Percentiles rank a stretch among this genome's conserved stretches.
Conservation (phyloP, 371 early-diverging fungal species). For the Apophysomyces sp. region DNA sequence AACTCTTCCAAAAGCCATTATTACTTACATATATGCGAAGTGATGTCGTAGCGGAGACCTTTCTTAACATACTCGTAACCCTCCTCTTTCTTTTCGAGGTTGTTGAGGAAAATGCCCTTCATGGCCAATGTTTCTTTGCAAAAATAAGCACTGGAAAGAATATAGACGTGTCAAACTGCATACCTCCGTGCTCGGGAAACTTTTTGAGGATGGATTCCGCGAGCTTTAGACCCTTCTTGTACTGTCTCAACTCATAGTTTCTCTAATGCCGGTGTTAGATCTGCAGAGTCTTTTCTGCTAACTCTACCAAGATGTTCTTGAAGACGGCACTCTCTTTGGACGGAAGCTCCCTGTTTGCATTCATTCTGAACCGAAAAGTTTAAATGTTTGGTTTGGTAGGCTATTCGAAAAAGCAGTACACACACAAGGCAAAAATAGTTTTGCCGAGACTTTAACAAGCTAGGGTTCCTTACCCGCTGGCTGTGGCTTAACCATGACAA, state of each 20-base stretch:
- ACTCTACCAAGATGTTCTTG: conserved; percentile 74
- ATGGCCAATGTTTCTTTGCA: conserved; percentile 87
- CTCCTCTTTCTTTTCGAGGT: conserved; percentile 90
- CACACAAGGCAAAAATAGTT: background rate
- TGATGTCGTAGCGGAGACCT: conserved; percentile 79
- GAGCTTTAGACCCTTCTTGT: conserved; percentile 92
- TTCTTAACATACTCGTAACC: conserved; percentile 87
- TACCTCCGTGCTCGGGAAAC: conserved; percentile 92
- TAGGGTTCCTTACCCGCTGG: too few relatives aligned
- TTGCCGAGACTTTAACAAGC: background rate
- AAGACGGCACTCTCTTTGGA: conserved; percentile 77
- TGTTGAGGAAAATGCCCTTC: conserved; percentile 90
- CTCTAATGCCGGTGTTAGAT: conserved; percentile 55
- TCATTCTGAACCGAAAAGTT: conserved; percentile 14
- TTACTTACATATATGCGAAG: conserved; percentile 83
- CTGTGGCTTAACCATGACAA: background rate
- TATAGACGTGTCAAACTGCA: background rate
- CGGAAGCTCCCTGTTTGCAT: conserved; percentile 65
- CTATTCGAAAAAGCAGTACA: background rate
- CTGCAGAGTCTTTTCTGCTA: conserved; percentile 1
- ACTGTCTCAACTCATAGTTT: conserved; percentile 92
- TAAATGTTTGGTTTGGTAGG: background rate
- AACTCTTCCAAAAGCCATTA: too few relatives aligned
- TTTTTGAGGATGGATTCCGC: conserved; percentile 92
- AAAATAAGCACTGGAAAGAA: background rate